phyloP scores from a whole-genome alignment of 2,329 filamentous ascomycete genomes.

The Blumeriella jaapii region DNA sequence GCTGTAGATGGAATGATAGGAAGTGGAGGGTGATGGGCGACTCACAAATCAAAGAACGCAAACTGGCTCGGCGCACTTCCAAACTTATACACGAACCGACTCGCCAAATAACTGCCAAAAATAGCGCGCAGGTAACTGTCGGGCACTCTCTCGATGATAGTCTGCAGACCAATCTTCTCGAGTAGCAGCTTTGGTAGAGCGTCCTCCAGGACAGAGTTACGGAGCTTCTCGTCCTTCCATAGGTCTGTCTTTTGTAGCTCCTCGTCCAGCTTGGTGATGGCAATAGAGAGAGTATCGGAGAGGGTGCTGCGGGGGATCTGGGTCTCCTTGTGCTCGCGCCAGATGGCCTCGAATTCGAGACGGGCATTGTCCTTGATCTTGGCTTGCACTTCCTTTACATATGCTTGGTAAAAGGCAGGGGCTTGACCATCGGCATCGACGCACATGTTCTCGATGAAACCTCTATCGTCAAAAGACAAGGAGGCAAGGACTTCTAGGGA shows the following conservation, averaged over 20 bases:
- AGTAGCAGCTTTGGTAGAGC: constrained; percentile 76
- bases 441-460: constrained; percentile 92
- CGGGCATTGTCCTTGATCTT: constrained; percentile 85
- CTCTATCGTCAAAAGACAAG: constrained; percentile 81
- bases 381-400: constrained; percentile 83
- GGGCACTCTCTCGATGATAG: constrained; percentile 76
- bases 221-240: constrained; percentile 73
- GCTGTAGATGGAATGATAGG: constrained; percentile 2
- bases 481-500: constrained; percentile 93
- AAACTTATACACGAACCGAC: constrained; percentile 91
- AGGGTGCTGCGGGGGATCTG: constrained; percentile 73
- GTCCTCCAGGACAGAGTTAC: constrained; percentile 67
- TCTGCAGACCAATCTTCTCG: constrained; percentile 82
- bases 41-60: constrained; percentile 96
- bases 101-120: constrained; percentile 91
- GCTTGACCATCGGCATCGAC: constrained; percentile 62
- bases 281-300: constrained; percentile 79
- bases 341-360: constrained; percentile 96
- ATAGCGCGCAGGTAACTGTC: constrained; percentile 88
- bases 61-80: constrained; percentile 90
- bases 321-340: constrained; percentile 81
- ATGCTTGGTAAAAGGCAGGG: constrained; percentile 84
- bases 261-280: constrained; percentile 94
- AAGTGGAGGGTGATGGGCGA: constrained; percentile 25
- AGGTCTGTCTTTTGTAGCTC: constrained; percentile 88